phyloP scores from a whole-genome alignment of 805 yeast species.

The Cyberlindnera americana region DNA sequence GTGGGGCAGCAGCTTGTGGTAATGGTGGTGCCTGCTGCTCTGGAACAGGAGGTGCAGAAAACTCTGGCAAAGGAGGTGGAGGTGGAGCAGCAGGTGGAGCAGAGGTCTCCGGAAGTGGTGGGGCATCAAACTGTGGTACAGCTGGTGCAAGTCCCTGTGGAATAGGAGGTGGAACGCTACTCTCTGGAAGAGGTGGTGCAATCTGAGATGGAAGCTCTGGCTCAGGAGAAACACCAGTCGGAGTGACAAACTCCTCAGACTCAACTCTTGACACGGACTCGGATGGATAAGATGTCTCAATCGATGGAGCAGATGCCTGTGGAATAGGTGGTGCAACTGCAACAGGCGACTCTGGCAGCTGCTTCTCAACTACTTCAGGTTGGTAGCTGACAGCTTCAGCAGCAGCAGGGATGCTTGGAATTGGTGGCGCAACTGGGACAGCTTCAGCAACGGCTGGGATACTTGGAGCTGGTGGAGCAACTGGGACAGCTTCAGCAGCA shows the following conservation, averaged over 20 bases:
- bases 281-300: constrained; percentile 15
- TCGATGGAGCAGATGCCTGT: constrained; percentile 21
- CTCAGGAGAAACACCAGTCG: constrained; percentile 28
- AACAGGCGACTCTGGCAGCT: neutral
- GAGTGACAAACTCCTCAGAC: constrained; percentile 17
- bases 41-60: constrained; percentile 23
- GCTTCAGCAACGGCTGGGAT: neutral
- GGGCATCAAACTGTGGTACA: constrained; percentile 30
- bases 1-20: constrained; percentile 25
- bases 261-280: neutral
- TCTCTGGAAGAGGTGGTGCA: constrained; percentile 30
- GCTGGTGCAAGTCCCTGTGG: constrained; percentile 30
- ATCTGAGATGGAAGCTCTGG: constrained; percentile 22
- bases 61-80: constrained; percentile 27
- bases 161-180: constrained; percentile 36
- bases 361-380: neutral
- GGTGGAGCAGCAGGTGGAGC: constrained; percentile 25
- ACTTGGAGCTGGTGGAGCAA: constrained; percentile 2
- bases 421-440: constrained; percentile 1
- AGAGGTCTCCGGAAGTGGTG: constrained; percentile 31
- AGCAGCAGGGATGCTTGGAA: constrained; percentile 5
- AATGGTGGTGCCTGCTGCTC: constrained; percentile 20
- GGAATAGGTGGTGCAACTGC: constrained; percentile 11
- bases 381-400: constrained; percentile 6
- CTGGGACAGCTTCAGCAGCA: constrained; percentile 9